Evolutionary conservation across 768 basidiomycete species (phyloP), one percentile per base, ranked within the genome.

Genomic region (Suillus decipiens): DNA sequence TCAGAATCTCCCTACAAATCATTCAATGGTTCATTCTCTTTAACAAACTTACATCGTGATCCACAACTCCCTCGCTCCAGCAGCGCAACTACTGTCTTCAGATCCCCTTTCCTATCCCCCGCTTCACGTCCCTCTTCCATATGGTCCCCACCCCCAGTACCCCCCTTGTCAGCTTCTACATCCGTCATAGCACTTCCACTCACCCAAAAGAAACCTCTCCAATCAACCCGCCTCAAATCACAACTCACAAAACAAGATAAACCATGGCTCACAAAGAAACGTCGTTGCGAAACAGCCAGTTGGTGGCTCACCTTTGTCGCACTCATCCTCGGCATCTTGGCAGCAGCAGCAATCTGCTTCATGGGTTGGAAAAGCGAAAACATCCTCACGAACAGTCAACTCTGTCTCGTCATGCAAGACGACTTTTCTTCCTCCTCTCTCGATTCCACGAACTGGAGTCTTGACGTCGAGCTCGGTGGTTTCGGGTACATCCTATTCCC

Each of bases 91-190:
- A 82, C 80, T 6, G 65, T 75, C 11, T 90, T 92, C 78, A 84
- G 89, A 31, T 77, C 84, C 0, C 87, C 89, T 1, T 90, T 90
- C 77, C 83, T 90, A 60, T 83, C 87, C 4, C 90, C 89, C 0
- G 82, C 88, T 1, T 88, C 86, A 1, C 81, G 89, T n/a, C 88
- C 88, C 0, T 75, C 82, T 5, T 79, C 83, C 15, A 67, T 88
- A 0, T 90, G 89, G 89, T 78, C 83, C 0, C 88, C 89, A 10
- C 86, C 87, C 1, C 67, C 64, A 34, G 64, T 64, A 68, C 73
- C 64, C 66, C 73, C 58, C 48, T 73, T 68, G 47, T 73, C 68
- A 14, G 71, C 62, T 28, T 73, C 77, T 39, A 73, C 66, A 63
- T 72, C 72, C 22, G 67, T 70, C 1, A 68, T 66, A 9, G 69